These are phyloP conservation scores for Pseudotsuga menziesii DNA, from an alignment of 75 land plant genomes.

Conservation along the genomic window DNA sequence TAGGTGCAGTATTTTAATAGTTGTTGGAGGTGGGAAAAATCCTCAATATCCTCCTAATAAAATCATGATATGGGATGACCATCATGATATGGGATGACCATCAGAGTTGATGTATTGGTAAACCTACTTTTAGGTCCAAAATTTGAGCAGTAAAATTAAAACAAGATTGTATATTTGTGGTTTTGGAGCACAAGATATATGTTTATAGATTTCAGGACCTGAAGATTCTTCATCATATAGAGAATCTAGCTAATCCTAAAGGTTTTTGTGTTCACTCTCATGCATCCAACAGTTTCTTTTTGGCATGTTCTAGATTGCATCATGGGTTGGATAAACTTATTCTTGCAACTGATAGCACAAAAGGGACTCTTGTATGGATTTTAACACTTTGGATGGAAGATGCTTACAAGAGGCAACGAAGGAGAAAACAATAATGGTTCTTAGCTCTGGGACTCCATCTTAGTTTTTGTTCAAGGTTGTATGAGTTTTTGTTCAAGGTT, in stretches of 20 bases:
- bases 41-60: constrained; percentile 74
- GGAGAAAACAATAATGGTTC: too few species aligned
- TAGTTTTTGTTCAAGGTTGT: too few species aligned
- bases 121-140: constrained; percentile 76
- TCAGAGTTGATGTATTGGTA: constrained; percentile 76
- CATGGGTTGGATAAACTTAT: constrained; percentile 72
- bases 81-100: constrained; percentile 92
- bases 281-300: constrained; percentile 45
- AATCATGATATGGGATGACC: too few species aligned
- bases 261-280: constrained; percentile 84
- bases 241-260: constrained; percentile 79
- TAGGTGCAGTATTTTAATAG: constrained; percentile 66
- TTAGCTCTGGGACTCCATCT: too few species aligned
- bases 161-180: constrained; percentile 64
- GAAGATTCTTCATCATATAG: constrained; percentile 80
- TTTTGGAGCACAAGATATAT: constrained; percentile 85
- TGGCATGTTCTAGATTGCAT: constrained; percentile 84
- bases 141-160: constrained; percentile 63
- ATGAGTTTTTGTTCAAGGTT: too few species aligned
- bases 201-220: constrained; percentile 77
- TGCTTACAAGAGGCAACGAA: constrained; percentile 97
- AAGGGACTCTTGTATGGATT: constrained; percentile 34
- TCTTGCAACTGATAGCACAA: constrained; percentile 83
- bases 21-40: constrained; percentile 71
- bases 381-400: constrained; percentile 88